phyloP scores from a whole-genome alignment of 176 grass and related monocot genomes.

The Oryza glumipatula region DNA sequence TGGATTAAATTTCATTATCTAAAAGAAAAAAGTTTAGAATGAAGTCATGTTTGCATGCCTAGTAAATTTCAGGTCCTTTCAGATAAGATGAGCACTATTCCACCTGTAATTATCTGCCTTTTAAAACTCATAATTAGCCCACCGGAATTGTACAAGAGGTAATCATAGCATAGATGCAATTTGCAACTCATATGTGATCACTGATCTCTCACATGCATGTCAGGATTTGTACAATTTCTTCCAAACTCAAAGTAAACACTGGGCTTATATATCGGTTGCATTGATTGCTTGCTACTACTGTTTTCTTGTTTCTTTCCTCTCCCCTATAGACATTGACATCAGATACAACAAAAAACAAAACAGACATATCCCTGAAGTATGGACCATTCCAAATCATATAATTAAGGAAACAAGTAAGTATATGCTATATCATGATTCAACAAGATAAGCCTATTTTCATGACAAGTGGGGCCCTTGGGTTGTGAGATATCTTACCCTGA shows the following conservation, averaged over 20 bases:
- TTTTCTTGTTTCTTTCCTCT: background rate
- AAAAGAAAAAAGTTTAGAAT: too few relatives aligned
- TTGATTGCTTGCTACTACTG: background rate
- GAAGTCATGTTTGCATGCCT: too few relatives aligned
- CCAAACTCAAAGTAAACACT: background rate
- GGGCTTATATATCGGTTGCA: background rate
- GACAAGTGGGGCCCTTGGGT: background rate
- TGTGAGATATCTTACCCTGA: conserved; percentile 32
- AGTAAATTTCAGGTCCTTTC: too few relatives aligned
- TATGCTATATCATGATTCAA: background rate
- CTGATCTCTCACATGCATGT: background rate
- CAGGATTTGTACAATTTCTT: background rate
- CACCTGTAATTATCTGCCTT: background rate
- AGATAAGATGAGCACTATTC: background rate
- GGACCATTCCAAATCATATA: background rate
- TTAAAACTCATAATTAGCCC: background rate
- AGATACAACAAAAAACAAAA: background rate
- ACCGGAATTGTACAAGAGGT: background rate
- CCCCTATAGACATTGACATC: background rate
- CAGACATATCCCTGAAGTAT: background rate
- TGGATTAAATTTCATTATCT: too few relatives aligned
- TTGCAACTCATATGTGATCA: background rate
- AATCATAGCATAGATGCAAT: background rate
- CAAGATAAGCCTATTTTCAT: too few relatives aligned
- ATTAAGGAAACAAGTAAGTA: background rate